Percentiles rank a stretch among this genome's conserved stretches.
These are phyloP conservation scores for Pholiota molesta DNA, from an alignment of 768 basidiomycete genomes.

Conservation along the genomic window DNA sequence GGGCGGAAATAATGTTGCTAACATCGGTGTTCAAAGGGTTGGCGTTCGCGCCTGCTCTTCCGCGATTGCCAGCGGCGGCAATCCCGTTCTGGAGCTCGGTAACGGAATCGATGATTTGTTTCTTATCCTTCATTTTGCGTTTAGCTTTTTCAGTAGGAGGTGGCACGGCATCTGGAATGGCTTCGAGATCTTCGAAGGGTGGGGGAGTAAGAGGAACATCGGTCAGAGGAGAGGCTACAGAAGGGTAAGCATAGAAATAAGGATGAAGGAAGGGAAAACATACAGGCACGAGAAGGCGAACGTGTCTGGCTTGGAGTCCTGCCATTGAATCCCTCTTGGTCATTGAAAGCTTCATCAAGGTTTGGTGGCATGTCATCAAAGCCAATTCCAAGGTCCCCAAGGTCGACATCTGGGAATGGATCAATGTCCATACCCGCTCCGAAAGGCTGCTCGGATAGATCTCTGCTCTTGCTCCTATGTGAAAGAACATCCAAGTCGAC, in stretches of 20 bases:
- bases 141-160: conserved; percentile 29
- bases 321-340: conserved; percentile 38
- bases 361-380: conserved; percentile 56
- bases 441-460: conserved; percentile 69
- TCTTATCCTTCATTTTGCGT: conserved; percentile 67
- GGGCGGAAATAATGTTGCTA: conserved; percentile 75
- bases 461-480: conserved; percentile 58
- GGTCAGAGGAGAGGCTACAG: conserved; percentile 72
- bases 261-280: conserved; percentile 26
- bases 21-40: conserved; percentile 56
- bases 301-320: conserved; percentile 63
- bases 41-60: conserved; percentile 55
- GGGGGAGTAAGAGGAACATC: conserved; percentile 81
- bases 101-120: conserved; percentile 88
- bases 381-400: conserved; percentile 62
- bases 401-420: conserved; percentile 64
- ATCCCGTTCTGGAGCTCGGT: conserved; percentile 75
- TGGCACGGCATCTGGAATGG: conserved; percentile 39
- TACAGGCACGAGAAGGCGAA: conserved; percentile 71
- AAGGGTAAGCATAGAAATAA: background rate
- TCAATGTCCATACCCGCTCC: conserved; percentile 52
- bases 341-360: conserved; percentile 22
- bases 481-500: conserved; percentile 69
- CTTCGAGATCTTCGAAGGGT: conserved; percentile 57
- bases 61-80: conserved; percentile 57